phyloP scores from a whole-genome alignment of 192 early-diverging fungal genomes.

The Powellomyces hirtus region DNA sequence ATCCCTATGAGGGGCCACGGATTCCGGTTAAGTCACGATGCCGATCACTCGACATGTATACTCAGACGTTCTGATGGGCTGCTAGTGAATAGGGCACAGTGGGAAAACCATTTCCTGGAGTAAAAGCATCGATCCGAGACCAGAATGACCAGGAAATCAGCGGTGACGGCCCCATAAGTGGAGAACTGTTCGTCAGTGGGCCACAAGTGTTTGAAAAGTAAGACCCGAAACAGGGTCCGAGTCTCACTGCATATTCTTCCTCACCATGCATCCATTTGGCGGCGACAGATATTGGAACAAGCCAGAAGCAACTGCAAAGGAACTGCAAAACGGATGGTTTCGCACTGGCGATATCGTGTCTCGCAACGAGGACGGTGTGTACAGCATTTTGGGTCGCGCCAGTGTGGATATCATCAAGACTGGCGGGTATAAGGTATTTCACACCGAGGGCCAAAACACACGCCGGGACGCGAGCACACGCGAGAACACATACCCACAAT shows the following conservation, averaged over 20 bases:
- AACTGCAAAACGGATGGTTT: conserved; percentile 80
- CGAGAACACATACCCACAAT: too few species aligned
- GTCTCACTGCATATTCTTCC: neutral
- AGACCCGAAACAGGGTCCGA: neutral
- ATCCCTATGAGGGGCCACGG: conserved; percentile 40
- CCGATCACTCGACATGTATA: conserved; percentile 34
- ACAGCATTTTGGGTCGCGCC: conserved; percentile 74
- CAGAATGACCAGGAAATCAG: neutral
- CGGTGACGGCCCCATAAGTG: conserved; percentile 30
- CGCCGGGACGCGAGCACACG: too few species aligned
- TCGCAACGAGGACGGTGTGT: conserved; percentile 47
- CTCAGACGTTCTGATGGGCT: too few species aligned
- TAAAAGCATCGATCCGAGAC: neutral
- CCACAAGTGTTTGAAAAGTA: conserved; percentile 73
- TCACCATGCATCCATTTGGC: too few species aligned
- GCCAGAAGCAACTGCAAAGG: conserved; percentile 67
- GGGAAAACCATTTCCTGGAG: neutral
- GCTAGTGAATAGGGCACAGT: conserved; percentile 69
- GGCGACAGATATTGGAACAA: conserved; percentile 72
- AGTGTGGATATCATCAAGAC: conserved; percentile 87
- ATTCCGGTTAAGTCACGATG: conserved; percentile 19
- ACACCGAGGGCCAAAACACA: too few species aligned
- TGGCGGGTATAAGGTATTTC: conserved; percentile 87
- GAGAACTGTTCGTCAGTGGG: conserved; percentile 73
- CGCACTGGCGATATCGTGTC: conserved; percentile 77